phyloP scores from a whole-genome alignment of 1,284 basidiomycete species.

The Puccinia coronata region DNA sequence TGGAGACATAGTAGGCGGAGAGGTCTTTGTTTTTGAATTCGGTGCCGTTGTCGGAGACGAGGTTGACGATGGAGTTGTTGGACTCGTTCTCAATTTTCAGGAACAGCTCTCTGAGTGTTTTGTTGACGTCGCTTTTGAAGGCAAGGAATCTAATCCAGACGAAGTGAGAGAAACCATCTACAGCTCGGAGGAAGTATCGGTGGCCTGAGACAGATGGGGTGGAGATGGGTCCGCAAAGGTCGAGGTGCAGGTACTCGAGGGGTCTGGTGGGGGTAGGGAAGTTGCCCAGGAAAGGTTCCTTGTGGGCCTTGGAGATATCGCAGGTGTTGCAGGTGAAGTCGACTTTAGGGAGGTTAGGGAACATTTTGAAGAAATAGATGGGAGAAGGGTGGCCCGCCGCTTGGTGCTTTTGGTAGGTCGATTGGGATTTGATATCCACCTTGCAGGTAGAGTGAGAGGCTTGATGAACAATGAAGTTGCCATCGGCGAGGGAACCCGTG shows the following conservation, averaged over 20 bases:
- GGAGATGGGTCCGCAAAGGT: conserved; percentile 20
- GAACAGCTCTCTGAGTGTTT: conserved; percentile 8
- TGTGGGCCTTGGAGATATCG: no score
- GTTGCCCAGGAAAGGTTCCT: no score
- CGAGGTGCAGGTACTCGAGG: conserved; percentile 7
- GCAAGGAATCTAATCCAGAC: conserved; percentile 19
- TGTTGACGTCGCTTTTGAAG: conserved; percentile 2
- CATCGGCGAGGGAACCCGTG: not conserved
- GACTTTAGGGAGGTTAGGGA: not conserved
- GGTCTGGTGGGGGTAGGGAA: conserved; percentile 9
- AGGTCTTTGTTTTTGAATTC: conserved; percentile 20
- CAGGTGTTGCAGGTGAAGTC: no score
- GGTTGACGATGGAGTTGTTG: not conserved
- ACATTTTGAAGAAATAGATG: no score
- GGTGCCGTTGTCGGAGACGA: not conserved
- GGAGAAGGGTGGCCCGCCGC: no score
- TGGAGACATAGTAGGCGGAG: not conserved
- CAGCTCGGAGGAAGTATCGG: conserved; percentile 5
- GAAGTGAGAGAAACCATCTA: conserved; percentile 26
- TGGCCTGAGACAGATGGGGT: no score
- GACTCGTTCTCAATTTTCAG: conserved; percentile 1
- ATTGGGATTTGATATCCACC: not conserved
- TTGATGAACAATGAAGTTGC: no score
- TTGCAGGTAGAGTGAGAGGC: not conserved
- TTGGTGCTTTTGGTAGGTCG: no score